Base-by-base conservation (phyloP, 2,329 filamentous ascomycete genomes). In the Diaporthe sp. region DNA sequence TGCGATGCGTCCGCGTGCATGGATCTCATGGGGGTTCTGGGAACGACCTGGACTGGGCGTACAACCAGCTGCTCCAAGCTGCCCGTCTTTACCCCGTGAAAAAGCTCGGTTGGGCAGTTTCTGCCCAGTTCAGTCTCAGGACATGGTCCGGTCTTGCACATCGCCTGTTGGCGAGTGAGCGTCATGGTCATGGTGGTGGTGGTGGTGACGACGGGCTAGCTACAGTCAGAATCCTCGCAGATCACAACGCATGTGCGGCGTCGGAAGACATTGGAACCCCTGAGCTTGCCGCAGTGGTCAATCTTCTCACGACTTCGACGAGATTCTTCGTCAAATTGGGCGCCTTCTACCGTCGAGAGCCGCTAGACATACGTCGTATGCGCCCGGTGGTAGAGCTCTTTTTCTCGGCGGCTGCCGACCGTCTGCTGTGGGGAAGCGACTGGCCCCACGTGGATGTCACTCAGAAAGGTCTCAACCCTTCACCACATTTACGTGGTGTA, bases 301-400 rank as follows among this genome's bases (percentile, higher is more conserved):
- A 46, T 2, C 39, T 65, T 10, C 17, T 65, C 25, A 31, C 13
- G 25, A 3, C 22, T 1, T 65, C 59, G 0, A 10, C 39, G 3
- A 65, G 59, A 22, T 65, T 65, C 25, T 65, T 19, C 25, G 22
- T 65, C 59, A 65, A 65, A 19, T 10, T 65, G 15, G 59, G 59
- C 7, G 59, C 59, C n/a, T 65, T 65, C 15, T 65, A 65, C 59
- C 59, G 59, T 22, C 59, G 59, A 22, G 59, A 65, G 15, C 59
- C 59, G 13, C 39, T 31, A 5, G 59, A 65, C 39, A 65, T 65
- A 28, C 25, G 9, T 28, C 59, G 59, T 28, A 65, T 65, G 59
- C 59, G 59, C 10, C n/a, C 13, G 8, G n/a, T 65, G 7, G 39
- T 65, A 2, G 59, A 65, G 15, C 59, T 28, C n/a, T 65, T 65